A percentile compares a stretch with the other conserved stretches of the same genome.
Evolutionary conservation across 331 rosid species (phyloP).

Genomic region (Saraca asoca): DNA sequence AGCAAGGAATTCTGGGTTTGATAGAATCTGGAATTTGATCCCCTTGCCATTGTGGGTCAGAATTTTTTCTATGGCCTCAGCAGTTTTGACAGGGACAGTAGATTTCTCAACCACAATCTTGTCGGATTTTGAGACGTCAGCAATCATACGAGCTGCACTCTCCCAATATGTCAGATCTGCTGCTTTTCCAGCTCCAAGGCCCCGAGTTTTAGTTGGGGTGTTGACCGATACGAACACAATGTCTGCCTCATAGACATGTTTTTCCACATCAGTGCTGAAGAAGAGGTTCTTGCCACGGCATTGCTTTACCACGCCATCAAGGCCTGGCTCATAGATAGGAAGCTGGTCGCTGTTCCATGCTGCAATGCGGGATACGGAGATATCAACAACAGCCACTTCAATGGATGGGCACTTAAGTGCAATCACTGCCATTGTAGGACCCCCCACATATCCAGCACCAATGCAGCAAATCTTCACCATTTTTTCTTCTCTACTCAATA

Average conservation of each 20-base stretch:
- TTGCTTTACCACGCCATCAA: constrained; percentile 65
- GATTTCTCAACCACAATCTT: constrained; percentile 80
- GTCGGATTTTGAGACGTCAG: constrained; percentile 70
- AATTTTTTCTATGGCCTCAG: constrained; percentile 77
- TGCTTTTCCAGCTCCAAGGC: constrained; percentile 81
- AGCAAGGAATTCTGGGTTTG: constrained; percentile 80
- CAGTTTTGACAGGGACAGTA: constrained; percentile 81
- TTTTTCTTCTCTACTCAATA: constrained; percentile 32
- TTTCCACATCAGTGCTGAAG: constrained; percentile 76
- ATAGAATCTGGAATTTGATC: constrained; percentile 67
- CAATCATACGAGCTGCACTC: constrained; percentile 79
- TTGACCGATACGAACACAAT: constrained; percentile 78
- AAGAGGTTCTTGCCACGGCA: constrained; percentile 73
- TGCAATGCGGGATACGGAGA: constrained; percentile 55
- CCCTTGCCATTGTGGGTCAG: constrained; percentile 75
- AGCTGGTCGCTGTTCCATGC: constrained; percentile 81
- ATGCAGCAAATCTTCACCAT: constrained; percentile 86
- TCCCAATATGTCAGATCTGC: constrained; percentile 84
- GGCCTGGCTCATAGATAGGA: constrained; percentile 81
- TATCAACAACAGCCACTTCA: constrained; percentile 73
- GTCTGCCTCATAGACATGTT: constrained; percentile 66
- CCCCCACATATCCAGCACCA: constrained; percentile 83
- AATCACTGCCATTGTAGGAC: constrained; percentile 81
- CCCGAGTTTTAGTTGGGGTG: constrained; percentile 71
- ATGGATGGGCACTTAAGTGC: constrained; percentile 65